Base-by-base conservation (phyloP, 2,329 filamentous ascomycete genomes). In the Aaosphaeria pasadenensis region DNA sequence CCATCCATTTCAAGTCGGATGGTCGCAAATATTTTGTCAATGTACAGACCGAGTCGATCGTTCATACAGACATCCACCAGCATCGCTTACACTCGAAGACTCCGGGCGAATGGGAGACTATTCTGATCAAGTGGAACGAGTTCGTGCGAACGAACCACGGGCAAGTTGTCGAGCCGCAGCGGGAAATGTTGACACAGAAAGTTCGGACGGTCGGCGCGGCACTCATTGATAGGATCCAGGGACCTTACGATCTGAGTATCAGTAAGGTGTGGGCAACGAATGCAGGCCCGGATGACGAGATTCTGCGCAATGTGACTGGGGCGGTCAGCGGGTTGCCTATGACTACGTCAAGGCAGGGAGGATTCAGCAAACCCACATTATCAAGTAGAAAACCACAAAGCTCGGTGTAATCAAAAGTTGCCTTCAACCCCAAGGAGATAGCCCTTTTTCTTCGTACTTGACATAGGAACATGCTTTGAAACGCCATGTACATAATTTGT, bases 71-170 rank as follows among this genome's bases (percentile, higher is more conserved):
- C 69, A 78, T 99, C 54, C 94, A 97, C 70, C 94, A 99, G 69
- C 94, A 99, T 71, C 80, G 94, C 43, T 73, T 99, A 4, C 95
- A 90, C 58, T 80, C 87, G 6, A 86, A 85, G 62, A 82, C 83
- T 6, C 85, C 88, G 0, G 91, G 91, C 1, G 81, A 91, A 61
- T 99, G 94, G 94, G 92, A 99, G 77, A 96, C 94, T 1, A 82
- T 96, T n/a, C 71, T 95, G 42, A 87, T 99, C 54, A 88, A 87
- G 53, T 94, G 91, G 81, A 87, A 86, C 59, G 90, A 95, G 56
- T 97, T 99, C 72, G 92, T 99, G 50, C 81, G 94, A 54, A 99
- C 94, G 11, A 97, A 96, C 66, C 84, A 95, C 63, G 94, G 94
- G 5, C 84, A 89, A 60, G 89, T 95, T 1, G 86, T 96, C 5